Base-by-base conservation (phyloP, 1,284 basidiomycete species). In the Thecaphora thlaspeos region DNA sequence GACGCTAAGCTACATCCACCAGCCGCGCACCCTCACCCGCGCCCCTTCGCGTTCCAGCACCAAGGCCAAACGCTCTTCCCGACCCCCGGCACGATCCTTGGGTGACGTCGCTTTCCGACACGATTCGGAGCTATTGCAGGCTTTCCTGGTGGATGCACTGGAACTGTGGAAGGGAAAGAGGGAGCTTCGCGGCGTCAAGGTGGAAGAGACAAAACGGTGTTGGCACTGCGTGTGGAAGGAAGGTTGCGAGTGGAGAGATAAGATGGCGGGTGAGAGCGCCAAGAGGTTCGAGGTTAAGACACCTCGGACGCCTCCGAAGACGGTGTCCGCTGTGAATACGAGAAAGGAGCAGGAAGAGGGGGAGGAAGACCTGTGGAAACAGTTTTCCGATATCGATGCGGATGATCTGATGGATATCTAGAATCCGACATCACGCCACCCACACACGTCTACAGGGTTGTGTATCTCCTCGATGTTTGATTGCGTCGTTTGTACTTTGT, bases 171-270 rank as follows among this genome's bases (percentile, higher is more conserved):
- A 52, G 12, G 73, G 71, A 2, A 21, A 48, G 14, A 56, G 74
- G 3, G 26, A 36, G 10, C 48, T 62, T 0, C 11, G 46, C 9
- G 74, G 74, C 1, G 74, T 76, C 0, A 21, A 22, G 1, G 26
- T 60, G 15, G 30, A 45, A 2, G 55, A 68, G 32, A 61, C 71
- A 0, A 43, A 54, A 15, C 49, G 71, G 2, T 76, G 74, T 34
- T 57, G 62, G 51, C 51, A 48, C 5, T 76, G 74, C 52, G 70
- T 67, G 39, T 76, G 62, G 62, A 51, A 51, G 3, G 52, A 71
- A 3, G 68, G 58, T 0, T 76, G 74, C 43, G 74, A 76, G 48
- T 76, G 74, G 74, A 57, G 74, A 10, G 46, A 40, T 4, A 34
- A 44, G 23, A 59, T 46, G 46, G 66, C 49, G 2, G 32, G 48